Evolutionary conservation across 768 basidiomycete genomes (phyloP).

Genomic region (Tylopilus subfusipes): DNA sequence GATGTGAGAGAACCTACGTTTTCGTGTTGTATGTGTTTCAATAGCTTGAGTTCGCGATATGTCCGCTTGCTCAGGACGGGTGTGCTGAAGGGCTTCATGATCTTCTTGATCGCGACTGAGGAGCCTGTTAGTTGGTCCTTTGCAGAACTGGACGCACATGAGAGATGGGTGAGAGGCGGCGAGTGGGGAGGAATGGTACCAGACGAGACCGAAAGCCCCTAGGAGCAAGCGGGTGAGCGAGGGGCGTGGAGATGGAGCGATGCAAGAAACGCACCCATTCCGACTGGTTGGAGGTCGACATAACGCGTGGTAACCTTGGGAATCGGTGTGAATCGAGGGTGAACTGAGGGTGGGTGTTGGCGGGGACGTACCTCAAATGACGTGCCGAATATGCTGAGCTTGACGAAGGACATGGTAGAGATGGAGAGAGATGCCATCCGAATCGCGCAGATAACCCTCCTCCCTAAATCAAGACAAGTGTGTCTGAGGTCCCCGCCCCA

Average conservation of each 20-base stretch:
- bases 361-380: conserved; percentile 76
- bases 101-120: conserved; percentile 99
- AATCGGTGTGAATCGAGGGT: conserved; percentile 17
- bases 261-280: conserved; percentile 75
- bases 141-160: conserved; percentile 59
- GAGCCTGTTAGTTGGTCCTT: conserved; percentile 93
- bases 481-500: conserved; percentile 21
- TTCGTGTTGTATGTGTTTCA: conserved; percentile 98
- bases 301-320: conserved; percentile 92
- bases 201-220: conserved; percentile 97
- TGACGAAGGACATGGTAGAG: conserved; percentile 82
- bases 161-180: not conserved
- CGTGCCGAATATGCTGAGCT: conserved; percentile 97
- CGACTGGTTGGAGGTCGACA: conserved; percentile 98
- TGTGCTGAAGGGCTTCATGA: conserved; percentile 99
- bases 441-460: conserved; percentile 20
- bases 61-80: conserved; percentile 98
- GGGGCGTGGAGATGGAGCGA: conserved; percentile 5
- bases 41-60: conserved; percentile 94
- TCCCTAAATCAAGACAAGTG: conserved; percentile 5
- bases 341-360: conserved; percentile 12
- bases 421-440: conserved; percentile 17
- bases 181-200: conserved; percentile 45
- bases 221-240: conserved; percentile 16
- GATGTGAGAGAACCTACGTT: conserved; percentile 56